A percentile compares a stretch with the other conserved stretches of the same genome.
phyloP scores from a whole-genome alignment of 257 asterid species.

The Rhazya stricta region DNA sequence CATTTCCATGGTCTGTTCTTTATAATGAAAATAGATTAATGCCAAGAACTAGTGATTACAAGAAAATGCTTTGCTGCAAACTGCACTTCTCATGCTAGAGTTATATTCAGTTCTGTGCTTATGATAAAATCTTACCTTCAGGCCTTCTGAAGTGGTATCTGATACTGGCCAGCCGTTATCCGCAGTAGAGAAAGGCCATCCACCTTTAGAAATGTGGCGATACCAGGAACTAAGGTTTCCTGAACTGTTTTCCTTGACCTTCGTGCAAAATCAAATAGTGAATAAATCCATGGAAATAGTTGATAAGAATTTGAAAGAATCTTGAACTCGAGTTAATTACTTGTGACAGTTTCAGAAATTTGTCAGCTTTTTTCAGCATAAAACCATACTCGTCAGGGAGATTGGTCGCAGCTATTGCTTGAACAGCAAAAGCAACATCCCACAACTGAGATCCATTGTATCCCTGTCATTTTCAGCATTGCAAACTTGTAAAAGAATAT shows the following conservation, averaged over 20 bases:
- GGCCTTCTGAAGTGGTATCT: slow-evolving; percentile 72
- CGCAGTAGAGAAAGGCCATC: slow-evolving; percentile 68
- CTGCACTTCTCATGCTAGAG: too few species aligned
- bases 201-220: slow-evolving; percentile 67
- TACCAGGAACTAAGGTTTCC: slow-evolving; percentile 41
- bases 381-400: slow-evolving; percentile 42
- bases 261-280: background rate
- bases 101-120: background rate
- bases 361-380: slow-evolving; percentile 49
- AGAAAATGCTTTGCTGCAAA: background rate
- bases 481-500: background rate
- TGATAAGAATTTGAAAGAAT: background rate
- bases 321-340: slow-evolving; percentile 19
- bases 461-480: slow-evolving; percentile 38
- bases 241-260: slow-evolving; percentile 37
- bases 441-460: slow-evolving; percentile 73
- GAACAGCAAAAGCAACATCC: slow-evolving; percentile 61
- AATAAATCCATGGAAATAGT: background rate
- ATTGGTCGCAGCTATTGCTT: slow-evolving; percentile 49
- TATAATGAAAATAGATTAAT: background rate
- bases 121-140: slow-evolving; percentile 35
- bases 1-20: background rate
- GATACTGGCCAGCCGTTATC: slow-evolving; percentile 73
- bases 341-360: slow-evolving; percentile 57
- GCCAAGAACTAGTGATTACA: background rate